A percentile compares a stretch with the other conserved stretches of the same genome.
phyloP scores from a whole-genome alignment of 2,329 filamentous ascomycete species.

The Neoascochyta sp. region DNA sequence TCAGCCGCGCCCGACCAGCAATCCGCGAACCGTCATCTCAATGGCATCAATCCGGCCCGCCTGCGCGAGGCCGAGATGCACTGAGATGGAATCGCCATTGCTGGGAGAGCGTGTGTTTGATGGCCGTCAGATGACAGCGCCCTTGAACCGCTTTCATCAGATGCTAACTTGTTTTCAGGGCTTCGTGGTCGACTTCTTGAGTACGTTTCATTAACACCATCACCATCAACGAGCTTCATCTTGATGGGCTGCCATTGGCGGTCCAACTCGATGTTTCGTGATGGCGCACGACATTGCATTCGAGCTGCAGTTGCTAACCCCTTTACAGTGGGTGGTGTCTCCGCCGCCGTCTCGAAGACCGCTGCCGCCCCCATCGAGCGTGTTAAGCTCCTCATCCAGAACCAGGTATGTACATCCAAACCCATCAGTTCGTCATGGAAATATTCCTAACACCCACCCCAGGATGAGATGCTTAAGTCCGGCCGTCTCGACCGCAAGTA shows the following conservation, averaged over 20 bases:
- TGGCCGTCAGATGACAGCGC: too few relatives aligned
- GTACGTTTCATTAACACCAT: slow-evolving; percentile 65
- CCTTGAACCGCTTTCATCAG: slow-evolving; percentile 14
- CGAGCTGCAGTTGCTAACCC: slow-evolving; percentile 40
- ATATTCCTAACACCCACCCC: slow-evolving; percentile 27
- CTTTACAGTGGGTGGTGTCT: slow-evolving; percentile 93
- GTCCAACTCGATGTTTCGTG: slow-evolving; percentile 8
- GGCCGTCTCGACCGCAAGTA: slow-evolving; percentile 99
- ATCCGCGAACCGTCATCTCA: slow-evolving; percentile 24
- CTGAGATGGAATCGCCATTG: slow-evolving; percentile 18
- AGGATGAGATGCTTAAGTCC: slow-evolving; percentile 99
- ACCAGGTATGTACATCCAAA: slow-evolving; percentile 73
- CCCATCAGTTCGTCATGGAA: neutral
- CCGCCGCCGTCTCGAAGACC: slow-evolving; percentile 99
- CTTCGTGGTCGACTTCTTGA: slow-evolving; percentile 98
- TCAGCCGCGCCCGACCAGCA: slow-evolving; percentile 14
- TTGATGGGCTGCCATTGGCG: slow-evolving; percentile 21
- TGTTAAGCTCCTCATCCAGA: slow-evolving; percentile 99
- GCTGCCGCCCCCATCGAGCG: slow-evolving; percentile 99
- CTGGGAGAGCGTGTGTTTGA: too few relatives aligned
- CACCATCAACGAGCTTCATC: slow-evolving; percentile 15
- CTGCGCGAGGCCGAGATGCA: slow-evolving; percentile 12
- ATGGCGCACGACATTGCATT: slow-evolving; percentile 7
- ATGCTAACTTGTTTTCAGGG: slow-evolving; percentile 51
- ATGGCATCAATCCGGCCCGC: slow-evolving; percentile 21